phyloP scores from a whole-genome alignment of 257 asterid genomes.

The Capsicum pubescens region DNA sequence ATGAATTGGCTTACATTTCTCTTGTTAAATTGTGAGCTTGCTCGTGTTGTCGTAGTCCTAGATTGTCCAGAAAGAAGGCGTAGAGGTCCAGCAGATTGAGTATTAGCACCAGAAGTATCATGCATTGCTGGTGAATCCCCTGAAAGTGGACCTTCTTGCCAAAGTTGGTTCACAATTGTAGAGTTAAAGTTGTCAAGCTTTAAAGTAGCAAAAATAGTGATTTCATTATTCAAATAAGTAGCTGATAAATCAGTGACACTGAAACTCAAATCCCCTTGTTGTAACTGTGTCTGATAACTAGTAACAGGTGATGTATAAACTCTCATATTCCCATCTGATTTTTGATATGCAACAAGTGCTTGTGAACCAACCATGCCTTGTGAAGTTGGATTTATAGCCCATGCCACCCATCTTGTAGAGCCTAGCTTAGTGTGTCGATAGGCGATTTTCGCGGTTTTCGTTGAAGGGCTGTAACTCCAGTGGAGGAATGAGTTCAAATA shows the following conservation, averaged over 20 bases:
- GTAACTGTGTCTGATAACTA: slow-evolving; percentile 58
- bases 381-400: slow-evolving; percentile 78
- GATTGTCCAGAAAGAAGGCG: slow-evolving; percentile 70
- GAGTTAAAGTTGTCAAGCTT: slow-evolving; percentile 58
- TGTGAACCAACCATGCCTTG: slow-evolving; percentile 82
- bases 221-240: slow-evolving; percentile 54
- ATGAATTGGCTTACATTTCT: slow-evolving; percentile 45
- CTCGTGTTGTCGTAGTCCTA: slow-evolving; percentile 36
- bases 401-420: slow-evolving; percentile 73
- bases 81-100: slow-evolving; percentile 60
- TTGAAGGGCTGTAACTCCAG: slow-evolving; percentile 63
- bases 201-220: slow-evolving; percentile 66
- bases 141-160: slow-evolving; percentile 93
- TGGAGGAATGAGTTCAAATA: slow-evolving; percentile 76
- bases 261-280: slow-evolving; percentile 69
- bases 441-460: slow-evolving; percentile 59
- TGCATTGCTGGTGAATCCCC: slow-evolving; percentile 65
- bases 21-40: slow-evolving; percentile 40
- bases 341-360: slow-evolving; percentile 76
- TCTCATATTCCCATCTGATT: slow-evolving; percentile 67
- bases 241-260: slow-evolving; percentile 73
- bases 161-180: slow-evolving; percentile 69
- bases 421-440: slow-evolving; percentile 55
- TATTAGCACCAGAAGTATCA: slow-evolving; percentile 56
- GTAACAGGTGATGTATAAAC: slow-evolving; percentile 70